Base-by-base conservation (phyloP, 192 early-diverging fungal species). In the Dissophora ornata region DNA sequence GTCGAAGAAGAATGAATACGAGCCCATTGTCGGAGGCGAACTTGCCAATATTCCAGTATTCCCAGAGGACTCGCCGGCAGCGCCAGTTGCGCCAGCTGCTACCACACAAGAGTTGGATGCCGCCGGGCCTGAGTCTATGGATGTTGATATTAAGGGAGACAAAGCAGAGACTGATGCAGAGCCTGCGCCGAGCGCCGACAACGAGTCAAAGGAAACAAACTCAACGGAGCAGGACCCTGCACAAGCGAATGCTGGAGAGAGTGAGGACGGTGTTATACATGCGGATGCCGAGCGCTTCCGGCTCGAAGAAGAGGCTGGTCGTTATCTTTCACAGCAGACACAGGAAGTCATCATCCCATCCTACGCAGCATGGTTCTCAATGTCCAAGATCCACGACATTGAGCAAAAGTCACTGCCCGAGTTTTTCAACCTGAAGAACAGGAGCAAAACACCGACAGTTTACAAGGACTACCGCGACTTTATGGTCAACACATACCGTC, bases 401-500 rank as follows among this genome's bases (percentile, higher is more conserved):
- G 98, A 99, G 80, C 83, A 88, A 33, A 90, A 88, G 24, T 92
- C 93, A 6, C 81, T 98, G 33, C 97, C 96, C 40, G 98, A 99
- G 82, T 99, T 99, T 74, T 98, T 98, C 82, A 96, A 92, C 69
- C 86, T 86, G 54, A 91, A 90, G 69, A 98, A 98, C 85, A 89
- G 89, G 73, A 93, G 90, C 49, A 99, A 99, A 67, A 97, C 96
- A 18, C 95, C 95, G 1, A 81, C 86, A 1, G 86, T 98, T 34
- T 99, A 97, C 82, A 90, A 92, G 78, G 96, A 98, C 70, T 95
- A 95, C 71, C 91, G 98, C 45, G 94, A 98, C 80, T 99, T 99
- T 67, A 99, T 99, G 95, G 85, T 99, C 83, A 96, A 97, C 79
- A 94, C 93, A 13, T 97, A 97, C 81, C 92, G 98, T 19, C 86